phyloP scores from a whole-genome alignment of 345 rosid species.

The Pseudoturritis turrita region DNA sequence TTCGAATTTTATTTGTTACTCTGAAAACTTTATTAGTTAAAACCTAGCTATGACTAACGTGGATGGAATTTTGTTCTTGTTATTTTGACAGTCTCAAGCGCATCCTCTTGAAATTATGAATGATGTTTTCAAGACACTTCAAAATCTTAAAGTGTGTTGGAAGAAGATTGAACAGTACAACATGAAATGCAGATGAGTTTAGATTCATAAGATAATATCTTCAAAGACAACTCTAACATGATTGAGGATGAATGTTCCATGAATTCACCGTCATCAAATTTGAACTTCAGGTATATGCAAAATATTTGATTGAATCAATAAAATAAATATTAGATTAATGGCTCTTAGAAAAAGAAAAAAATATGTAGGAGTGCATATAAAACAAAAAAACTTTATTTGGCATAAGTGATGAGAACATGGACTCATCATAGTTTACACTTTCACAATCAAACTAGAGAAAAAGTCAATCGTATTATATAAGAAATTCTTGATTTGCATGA shows the following conservation, averaged over 20 bases:
- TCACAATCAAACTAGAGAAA: too few species aligned
- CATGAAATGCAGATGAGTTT: constrained; percentile 85
- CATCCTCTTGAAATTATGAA: constrained; percentile 76
- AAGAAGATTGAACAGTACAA: constrained; percentile 81
- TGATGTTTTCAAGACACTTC: constrained; percentile 63
- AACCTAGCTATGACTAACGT: not conserved
- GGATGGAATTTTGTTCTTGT: not conserved
- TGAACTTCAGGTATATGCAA: constrained; percentile 63
- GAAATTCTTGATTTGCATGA: too few species aligned
- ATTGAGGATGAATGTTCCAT: constrained; percentile 33
- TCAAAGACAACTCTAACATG: constrained; percentile 48
- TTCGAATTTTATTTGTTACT: too few species aligned
- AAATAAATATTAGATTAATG: too few species aligned
- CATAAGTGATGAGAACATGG: too few species aligned
- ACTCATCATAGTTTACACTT: too few species aligned
- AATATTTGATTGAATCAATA: not conserved
- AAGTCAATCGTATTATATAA: too few species aligned
- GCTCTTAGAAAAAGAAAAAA: too few species aligned
- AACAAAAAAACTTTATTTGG: too few species aligned
- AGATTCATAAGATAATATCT: constrained; percentile 46
- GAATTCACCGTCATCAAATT: constrained; percentile 54
- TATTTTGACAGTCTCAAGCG: constrained; percentile 50
- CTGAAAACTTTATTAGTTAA: not conserved
- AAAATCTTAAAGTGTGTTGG: constrained; percentile 73
- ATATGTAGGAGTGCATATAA: too few species aligned